phyloP scores from a whole-genome alignment of 176 grass and related monocot genomes.

The Hsuehochloa calcarea region DNA sequence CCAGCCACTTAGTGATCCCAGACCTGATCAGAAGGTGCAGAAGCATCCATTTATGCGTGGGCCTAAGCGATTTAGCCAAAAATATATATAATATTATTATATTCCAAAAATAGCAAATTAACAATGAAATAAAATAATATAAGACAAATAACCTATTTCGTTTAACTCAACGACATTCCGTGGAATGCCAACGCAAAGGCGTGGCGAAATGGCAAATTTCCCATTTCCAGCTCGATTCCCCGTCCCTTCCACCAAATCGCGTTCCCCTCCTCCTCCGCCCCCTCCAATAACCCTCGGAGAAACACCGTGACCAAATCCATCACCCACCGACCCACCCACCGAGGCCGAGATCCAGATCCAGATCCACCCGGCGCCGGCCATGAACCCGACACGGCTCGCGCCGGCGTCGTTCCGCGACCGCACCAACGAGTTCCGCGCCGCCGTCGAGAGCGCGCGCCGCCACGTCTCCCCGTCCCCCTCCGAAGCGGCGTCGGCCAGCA shows the following conservation, averaged over 20 bases:
- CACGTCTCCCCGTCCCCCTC: constrained; percentile 27
- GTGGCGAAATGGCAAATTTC: too few relatives aligned
- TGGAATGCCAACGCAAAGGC: too few relatives aligned
- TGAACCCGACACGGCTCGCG: constrained; percentile 54
- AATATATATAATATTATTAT: too few relatives aligned
- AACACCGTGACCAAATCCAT: background rate
- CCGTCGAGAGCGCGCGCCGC: constrained; percentile 70
- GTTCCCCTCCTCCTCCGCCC: background rate
- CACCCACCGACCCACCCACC: constrained; percentile 23
- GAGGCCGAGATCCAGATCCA: constrained; percentile 38
- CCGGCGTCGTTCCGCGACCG: constrained; percentile 88
- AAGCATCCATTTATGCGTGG: too few relatives aligned
- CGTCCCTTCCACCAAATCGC: constrained; percentile 17
- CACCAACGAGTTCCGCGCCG: constrained; percentile 76
- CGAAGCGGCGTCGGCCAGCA: constrained; percentile 7
- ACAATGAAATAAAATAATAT: fast-evolving
- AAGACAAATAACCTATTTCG: too few relatives aligned
- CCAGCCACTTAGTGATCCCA: too few relatives aligned
- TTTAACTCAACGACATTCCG: too few relatives aligned
- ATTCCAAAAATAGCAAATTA: too few relatives aligned
- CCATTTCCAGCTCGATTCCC: constrained; percentile 19
- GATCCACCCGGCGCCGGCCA: constrained; percentile 37
- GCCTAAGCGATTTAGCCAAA: too few relatives aligned
- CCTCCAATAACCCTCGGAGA: background rate
- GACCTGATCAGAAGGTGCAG: too few relatives aligned